These are phyloP conservation scores for Cryphonectria parasitica DNA, from an alignment of 2,329 filamentous ascomycete genomes.

Conservation along the genomic window DNA sequence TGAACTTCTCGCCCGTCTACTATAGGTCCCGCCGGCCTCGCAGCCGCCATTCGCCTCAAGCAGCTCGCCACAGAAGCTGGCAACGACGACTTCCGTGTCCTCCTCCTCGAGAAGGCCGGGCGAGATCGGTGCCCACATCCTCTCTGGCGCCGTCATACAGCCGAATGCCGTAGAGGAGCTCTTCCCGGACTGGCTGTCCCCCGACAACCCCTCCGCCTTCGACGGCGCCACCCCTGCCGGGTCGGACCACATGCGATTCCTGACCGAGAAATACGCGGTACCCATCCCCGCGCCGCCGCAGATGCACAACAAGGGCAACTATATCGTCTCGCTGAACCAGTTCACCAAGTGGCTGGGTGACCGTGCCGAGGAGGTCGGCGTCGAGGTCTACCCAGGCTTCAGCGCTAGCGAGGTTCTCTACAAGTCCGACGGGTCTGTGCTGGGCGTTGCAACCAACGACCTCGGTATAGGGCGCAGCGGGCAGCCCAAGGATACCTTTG, in stretches of 20 bases:
- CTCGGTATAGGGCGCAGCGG: constrained; percentile 82
- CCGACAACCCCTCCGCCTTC: constrained; percentile 87
- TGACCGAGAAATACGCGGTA: constrained; percentile 79
- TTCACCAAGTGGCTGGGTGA: constrained; percentile 96
- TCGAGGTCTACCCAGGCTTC: constrained; percentile 96
- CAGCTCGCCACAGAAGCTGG: constrained; percentile 93
- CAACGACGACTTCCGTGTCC: constrained; percentile 92
- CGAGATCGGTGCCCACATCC: constrained; percentile 90
- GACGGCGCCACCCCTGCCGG: constrained; percentile 83
- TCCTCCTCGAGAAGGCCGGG: constrained; percentile 95
- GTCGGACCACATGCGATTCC: constrained; percentile 87
- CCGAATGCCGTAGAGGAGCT: constrained; percentile 87
- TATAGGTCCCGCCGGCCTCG: constrained; percentile 82
- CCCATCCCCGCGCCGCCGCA: constrained; percentile 89
- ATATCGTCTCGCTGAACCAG: constrained; percentile 94
- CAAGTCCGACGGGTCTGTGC: constrained; percentile 81
- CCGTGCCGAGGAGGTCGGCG: constrained; percentile 92
- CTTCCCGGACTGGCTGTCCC: constrained; percentile 89
- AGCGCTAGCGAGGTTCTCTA: constrained; percentile 93
- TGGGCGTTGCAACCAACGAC: constrained; percentile 95
- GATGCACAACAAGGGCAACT: constrained; percentile 98
- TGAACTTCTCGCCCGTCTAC: neutral
- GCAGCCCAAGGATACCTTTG: constrained; percentile 85
- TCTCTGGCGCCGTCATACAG: constrained; percentile 94
- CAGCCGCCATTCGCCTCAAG: constrained; percentile 92